Evolutionary conservation across 805 yeast genomes (phyloP), one percentile per base, ranked within the genome.

Genomic region (Saturnispora saitoi): DNA sequence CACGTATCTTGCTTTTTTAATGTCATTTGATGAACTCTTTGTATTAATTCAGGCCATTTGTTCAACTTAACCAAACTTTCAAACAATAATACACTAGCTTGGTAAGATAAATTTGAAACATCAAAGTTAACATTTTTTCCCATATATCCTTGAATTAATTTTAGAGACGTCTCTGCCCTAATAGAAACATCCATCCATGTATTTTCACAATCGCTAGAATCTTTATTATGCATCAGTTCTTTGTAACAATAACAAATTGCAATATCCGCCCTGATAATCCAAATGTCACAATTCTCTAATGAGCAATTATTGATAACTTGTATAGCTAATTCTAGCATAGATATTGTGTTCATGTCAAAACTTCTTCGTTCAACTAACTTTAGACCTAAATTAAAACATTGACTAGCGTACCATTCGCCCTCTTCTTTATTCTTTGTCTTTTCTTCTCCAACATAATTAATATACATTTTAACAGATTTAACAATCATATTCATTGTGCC

Each of bases 351-450:
- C 31, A 43, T 38, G 28, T 32, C 24, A 47, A 51, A 28, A 38
- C 43, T 6, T 15, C 45, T n/a, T 1, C 43, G 40, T 12, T 41
- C 43, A 6, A 26, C 12, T 2, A 41, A 20, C 11, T 28, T 20
- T 10, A 41, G 4, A 12, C 51, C 48, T 12, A 32, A 22, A 32
- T 53, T 52, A 22, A 47, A 42, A 44, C 67, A 65, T 5, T 60
- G 60, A 2, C 72, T 60, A 0, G 67, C 59, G 53, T 70, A 68
- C 75, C 75, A 71, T 52, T 66, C 71, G 19, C 67, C 52, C 40
- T 71, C 75, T 40, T 61, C 61, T 4, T 30, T 10, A 20, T 36
- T 30, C 12, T 19, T 3, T 14, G 14, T 32, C 5, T 32, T 32
- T 20, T 41, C 37, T 5, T 31, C 20, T 14, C 37, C 3, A 39